Evolutionary conservation across 768 basidiomycete species (phyloP).

Genomic region (Rhodotorula graminis): DNA sequence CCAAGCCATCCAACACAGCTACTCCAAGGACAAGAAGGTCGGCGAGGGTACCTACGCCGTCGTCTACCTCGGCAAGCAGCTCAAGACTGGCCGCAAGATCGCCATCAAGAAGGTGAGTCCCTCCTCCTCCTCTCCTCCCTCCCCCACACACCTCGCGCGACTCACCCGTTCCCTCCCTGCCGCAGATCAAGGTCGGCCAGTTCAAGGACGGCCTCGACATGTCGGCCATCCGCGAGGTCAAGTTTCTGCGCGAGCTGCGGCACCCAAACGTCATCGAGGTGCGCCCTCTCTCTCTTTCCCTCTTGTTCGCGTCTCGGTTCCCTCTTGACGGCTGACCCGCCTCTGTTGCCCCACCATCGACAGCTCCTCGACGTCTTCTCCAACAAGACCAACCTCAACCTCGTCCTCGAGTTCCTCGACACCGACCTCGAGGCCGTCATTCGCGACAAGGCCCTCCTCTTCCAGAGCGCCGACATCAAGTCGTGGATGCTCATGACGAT

Average conservation of each 20-base stretch:
- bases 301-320: not conserved
- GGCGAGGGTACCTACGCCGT: slow-evolving; percentile 64
- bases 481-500: slow-evolving; percentile 99
- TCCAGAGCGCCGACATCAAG: slow-evolving; percentile 92
- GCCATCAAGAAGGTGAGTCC: slow-evolving; percentile 91
- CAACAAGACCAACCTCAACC: slow-evolving; percentile 89
- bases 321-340: no score
- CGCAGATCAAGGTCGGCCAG: slow-evolving; percentile 42
- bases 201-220: slow-evolving; percentile 84
- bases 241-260: slow-evolving; percentile 85
- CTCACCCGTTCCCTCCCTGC: no score
- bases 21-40: slow-evolving; percentile 51
- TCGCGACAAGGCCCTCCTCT: slow-evolving; percentile 84
- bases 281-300: not conserved
- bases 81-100: slow-evolving; percentile 70
- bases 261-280: slow-evolving; percentile 96
- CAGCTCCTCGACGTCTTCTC: slow-evolving; percentile 96
- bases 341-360: not conserved
- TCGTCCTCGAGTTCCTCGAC: slow-evolving; percentile 93
- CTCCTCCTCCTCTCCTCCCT: not conserved
- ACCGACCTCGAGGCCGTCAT: slow-evolving; percentile 96
- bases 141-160: no score
- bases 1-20: slow-evolving; percentile 24
- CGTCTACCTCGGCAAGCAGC: slow-evolving; percentile 50
- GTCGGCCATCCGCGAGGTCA: slow-evolving; percentile 97